Percentiles rank a stretch among this genome's conserved stretches.
phyloP scores from a whole-genome alignment of 805 yeast genomes.

The Kodamaea nitidulidarum region DNA sequence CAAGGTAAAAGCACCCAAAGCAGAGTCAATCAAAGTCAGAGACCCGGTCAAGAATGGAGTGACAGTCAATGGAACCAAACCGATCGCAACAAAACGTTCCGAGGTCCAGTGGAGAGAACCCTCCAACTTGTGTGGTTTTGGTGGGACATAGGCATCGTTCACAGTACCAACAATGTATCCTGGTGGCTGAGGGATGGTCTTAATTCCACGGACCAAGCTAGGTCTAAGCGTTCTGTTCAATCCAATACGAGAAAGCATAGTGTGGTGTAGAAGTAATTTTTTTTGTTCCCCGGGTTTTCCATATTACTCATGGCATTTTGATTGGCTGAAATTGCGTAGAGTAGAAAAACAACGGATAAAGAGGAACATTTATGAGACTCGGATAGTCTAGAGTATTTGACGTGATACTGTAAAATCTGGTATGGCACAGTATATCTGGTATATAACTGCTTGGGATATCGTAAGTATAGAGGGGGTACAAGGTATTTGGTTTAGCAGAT shows the following conservation, averaged over 20 bases:
- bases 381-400: too few relatives aligned
- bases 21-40: constrained; percentile 52
- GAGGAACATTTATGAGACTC: too few relatives aligned
- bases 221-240: constrained; percentile 14
- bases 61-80: constrained; percentile 59
- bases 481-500: too few relatives aligned
- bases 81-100: constrained; percentile 58
- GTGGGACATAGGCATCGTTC: constrained; percentile 66
- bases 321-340: constrained; percentile 6
- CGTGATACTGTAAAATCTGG: too few relatives aligned
- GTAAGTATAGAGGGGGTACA: too few relatives aligned
- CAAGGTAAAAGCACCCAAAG: constrained; percentile 51
- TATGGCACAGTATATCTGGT: too few relatives aligned
- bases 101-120: constrained; percentile 76
- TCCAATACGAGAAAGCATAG: constrained; percentile 26
- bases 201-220: constrained; percentile 31
- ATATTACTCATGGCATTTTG: constrained; percentile 7
- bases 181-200: constrained; percentile 64
- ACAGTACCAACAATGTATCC: constrained; percentile 69
- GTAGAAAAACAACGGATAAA: neutral
- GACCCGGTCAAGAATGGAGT: constrained; percentile 58
- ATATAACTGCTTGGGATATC: too few relatives aligned
- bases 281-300: constrained; percentile 10
- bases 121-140: constrained; percentile 50
- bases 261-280: constrained; percentile 2